Percentiles rank a stretch among this genome's conserved stretches.
Evolutionary conservation across 192 early-diverging fungal species (phyloP).

Genomic region (Diversispora epigaea): DNA sequence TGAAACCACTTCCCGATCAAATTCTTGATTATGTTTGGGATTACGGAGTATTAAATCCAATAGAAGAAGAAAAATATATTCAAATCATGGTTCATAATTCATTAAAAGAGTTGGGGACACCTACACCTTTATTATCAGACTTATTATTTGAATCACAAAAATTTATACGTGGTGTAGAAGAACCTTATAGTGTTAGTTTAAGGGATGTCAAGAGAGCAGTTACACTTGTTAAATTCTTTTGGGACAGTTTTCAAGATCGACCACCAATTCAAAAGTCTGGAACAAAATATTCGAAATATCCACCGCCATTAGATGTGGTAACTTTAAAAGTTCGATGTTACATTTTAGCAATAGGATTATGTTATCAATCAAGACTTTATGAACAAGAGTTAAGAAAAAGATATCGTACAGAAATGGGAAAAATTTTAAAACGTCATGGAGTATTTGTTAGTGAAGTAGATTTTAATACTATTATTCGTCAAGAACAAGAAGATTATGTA

Average conservation of each 20-base stretch:
- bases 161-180: slow-evolving; percentile 25
- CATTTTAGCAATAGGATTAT: slow-evolving; percentile 23
- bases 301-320: neutral
- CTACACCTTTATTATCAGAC: slow-evolving; percentile 14
- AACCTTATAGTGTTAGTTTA: slow-evolving; percentile 31
- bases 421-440: slow-evolving; percentile 1
- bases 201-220: slow-evolving; percentile 30
- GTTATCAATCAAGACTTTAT: slow-evolving; percentile 29
- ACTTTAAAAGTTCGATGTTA: neutral
- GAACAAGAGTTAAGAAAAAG: slow-evolving; percentile 14
- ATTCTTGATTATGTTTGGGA: slow-evolving; percentile 33
- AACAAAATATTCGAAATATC: neutral
- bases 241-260: neutral
- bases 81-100: neutral
- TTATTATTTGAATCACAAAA: slow-evolving; percentile 28
- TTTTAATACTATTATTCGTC: slow-evolving; percentile 9
- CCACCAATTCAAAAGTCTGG: neutral
- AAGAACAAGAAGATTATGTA: slow-evolving; percentile 29
- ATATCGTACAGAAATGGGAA: slow-evolving; percentile 10
- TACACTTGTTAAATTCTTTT: slow-evolving; percentile 10
- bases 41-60: slow-evolving; percentile 11
- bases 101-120: neutral
- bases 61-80: neutral
- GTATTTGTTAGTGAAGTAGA: neutral
- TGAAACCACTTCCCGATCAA: slow-evolving; percentile 16